Evolutionary conservation across 345 rosid genomes (phyloP).

Genomic region (Eutrema yunnanense): DNA sequence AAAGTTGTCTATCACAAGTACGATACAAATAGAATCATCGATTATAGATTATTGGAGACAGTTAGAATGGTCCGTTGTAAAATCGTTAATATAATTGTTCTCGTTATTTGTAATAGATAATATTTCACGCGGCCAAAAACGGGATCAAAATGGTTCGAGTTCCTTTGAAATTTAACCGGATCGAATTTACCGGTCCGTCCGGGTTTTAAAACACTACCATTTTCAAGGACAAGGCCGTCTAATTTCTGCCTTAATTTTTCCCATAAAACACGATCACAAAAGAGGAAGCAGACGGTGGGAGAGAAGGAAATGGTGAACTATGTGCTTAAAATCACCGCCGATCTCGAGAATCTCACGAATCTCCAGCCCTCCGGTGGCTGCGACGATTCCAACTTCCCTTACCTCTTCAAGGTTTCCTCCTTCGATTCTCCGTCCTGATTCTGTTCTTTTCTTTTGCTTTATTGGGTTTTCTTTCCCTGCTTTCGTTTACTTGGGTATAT

Average conservation of each 20-base stretch:
- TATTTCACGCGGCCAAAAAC: too few relatives aligned
- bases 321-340: slow-evolving; percentile 68
- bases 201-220: background rate
- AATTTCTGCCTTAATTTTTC: background rate
- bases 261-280: background rate
- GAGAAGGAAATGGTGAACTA: slow-evolving; percentile 64
- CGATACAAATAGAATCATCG: too few relatives aligned
- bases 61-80: too few relatives aligned
- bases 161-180: background rate
- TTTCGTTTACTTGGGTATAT: background rate
- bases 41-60: too few relatives aligned
- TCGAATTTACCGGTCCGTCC: background rate
- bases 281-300: background rate
- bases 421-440: background rate
- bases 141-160: too few relatives aligned
- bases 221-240: background rate
- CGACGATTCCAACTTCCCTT: slow-evolving; percentile 71
- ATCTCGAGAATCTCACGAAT: slow-evolving; percentile 67
- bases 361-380: slow-evolving; percentile 83
- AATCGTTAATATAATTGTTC: too few relatives aligned
- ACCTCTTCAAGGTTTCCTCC: slow-evolving; percentile 67
- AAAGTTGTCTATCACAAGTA: too few relatives aligned
- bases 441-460: background rate
- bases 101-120: too few relatives aligned
- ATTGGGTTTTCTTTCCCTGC: background rate